Evolutionary conservation across 2,329 filamentous ascomycete species (phyloP).

Genomic region (Apiospora koreana): DNA sequence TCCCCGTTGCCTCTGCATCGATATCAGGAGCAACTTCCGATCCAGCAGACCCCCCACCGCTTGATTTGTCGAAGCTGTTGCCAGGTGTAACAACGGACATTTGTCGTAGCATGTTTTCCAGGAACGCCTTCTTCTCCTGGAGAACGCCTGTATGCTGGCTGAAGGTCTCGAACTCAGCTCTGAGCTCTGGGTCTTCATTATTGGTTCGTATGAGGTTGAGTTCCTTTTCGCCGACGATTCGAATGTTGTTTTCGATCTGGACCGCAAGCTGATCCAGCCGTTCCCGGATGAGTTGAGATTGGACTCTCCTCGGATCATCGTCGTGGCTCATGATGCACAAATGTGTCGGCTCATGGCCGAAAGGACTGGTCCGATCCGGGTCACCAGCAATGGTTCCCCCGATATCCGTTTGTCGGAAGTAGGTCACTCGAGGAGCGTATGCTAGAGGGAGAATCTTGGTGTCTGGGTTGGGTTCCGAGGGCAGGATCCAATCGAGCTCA

Average conservation of each 20-base stretch:
- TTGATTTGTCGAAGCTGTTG: constrained; percentile 23
- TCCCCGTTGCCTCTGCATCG: constrained; percentile 44
- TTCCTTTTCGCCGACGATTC: constrained; percentile 74
- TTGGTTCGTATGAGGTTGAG: constrained; percentile 59
- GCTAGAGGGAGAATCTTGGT: constrained; percentile 93
- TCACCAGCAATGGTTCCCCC: constrained; percentile 78
- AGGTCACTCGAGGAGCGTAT: constrained; percentile 92
- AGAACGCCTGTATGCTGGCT: constrained; percentile 57
- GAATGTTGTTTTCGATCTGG: constrained; percentile 75
- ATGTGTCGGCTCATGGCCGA: constrained; percentile 91
- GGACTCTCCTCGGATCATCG: constrained; percentile 85
- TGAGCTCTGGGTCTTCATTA: constrained; percentile 49
- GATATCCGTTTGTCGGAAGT: constrained; percentile 96
- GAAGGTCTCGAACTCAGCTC: constrained; percentile 62
- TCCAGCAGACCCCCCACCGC: constrained; percentile 29
- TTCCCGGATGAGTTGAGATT: constrained; percentile 80
- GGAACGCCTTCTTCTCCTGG: constrained; percentile 57
- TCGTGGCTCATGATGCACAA: constrained; percentile 92
- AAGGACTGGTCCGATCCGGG: constrained; percentile 79
- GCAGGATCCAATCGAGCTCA: constrained; percentile 93
- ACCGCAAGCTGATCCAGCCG: constrained; percentile 76
- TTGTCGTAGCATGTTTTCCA: constrained; percentile 59
- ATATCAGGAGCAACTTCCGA: neutral
- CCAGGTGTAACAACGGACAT: constrained; percentile 37
- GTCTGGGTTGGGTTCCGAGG: constrained; percentile 84